Base-by-base conservation (phyloP, 2,329 filamentous ascomycete species). In the Curvularia hawaiiensis region DNA sequence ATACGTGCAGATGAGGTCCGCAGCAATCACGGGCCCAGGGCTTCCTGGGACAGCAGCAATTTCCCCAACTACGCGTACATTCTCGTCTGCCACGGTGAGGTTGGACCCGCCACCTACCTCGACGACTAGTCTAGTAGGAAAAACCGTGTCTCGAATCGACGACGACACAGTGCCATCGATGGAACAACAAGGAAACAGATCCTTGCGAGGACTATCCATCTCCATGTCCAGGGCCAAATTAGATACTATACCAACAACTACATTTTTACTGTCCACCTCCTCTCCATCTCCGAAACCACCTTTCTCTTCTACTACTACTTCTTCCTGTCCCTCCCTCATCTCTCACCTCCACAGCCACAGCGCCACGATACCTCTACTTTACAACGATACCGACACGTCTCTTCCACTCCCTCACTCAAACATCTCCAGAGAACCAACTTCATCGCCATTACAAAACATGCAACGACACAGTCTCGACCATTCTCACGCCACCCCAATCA, bases 1-100 rank as follows among this genome's bases (percentile, higher is more conserved):
- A 24, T 62, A 64, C 11, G 56, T 63, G 52, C 61, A 61, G 28
- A 60, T 65, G 40, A 31, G 50, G 59, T 45, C 56, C 58, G 30
- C 58, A 45, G 44, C 40, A 28, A 18, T 46, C 26, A 38, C 43
- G 6, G 50, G 50, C 9, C 24, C 56, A n/a, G 52, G 61, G 12
- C 62, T 38, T 52, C 48, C 48, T 22, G 4, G 58, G 31, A 31
- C 41, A 31, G 43, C 58, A 16, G 31, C 45, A 8, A 18, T 28
- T 16, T n/a, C 49, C 30, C 43, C 44, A 38, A 51, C 33, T 9
- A 45, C 38, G 18, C 11, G 39, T 3, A 28, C 20, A 18, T 31
- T 40, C 16, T 47, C 30, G 14, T 22, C 45, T 28, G 9, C 24
- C n/a, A 38, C 22, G 20, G 20, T 24, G 22, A 52, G 31, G 22